Evolutionary conservation across 2,329 filamentous ascomycete species (phyloP), one percentile per base, ranked within the genome.

Genomic region (Sarocladium kiliense): DNA sequence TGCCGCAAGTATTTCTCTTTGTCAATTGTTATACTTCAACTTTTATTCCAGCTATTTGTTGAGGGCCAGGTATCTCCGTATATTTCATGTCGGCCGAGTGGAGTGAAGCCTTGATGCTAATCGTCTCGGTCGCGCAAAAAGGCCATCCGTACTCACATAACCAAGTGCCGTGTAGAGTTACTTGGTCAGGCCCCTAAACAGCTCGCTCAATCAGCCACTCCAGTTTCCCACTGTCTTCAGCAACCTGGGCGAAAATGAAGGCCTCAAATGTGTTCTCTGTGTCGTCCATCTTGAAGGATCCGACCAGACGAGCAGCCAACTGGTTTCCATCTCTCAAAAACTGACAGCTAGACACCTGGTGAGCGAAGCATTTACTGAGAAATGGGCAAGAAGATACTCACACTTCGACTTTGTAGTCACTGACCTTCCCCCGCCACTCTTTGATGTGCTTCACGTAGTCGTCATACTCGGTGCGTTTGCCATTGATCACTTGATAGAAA

Each of bases 191-290:
- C n/a, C n/a, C n/a, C n/a, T n/a, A n/a, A n/a, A 54, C 39, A 10
- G 53, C 39, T 4, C 53, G 32, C 39, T 54, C 53, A 36, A 45
- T 54, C 53, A 54, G 37, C 23, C 41, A 54, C 23, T 54, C 53
- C 36, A 54, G 25, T 25, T 54, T 54, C 25, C 53, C 36, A 30
- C 18, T 54, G n/a, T n/a, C 25, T 3, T 30, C 14, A 9, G 47
- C 54, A 16, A 55, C 41, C 34, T 55, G 10, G 18, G 39, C 54
- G 25, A 55, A 55, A 4, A 55, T 26, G 19, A 27, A 49, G 26
- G 37, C 47, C 30, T 54, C 53, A 19, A 54, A 54, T 6, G 14
- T 9, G 16, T 21, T 41, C 4, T 19, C 41, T 16, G 12, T 25
- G 36, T 25, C 53, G 7, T 54, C 37, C n/a, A n/a, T n/a, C n/a